phyloP scores from a whole-genome alignment of 2,329 filamentous ascomycete genomes.

The Cercospora sesami region DNA sequence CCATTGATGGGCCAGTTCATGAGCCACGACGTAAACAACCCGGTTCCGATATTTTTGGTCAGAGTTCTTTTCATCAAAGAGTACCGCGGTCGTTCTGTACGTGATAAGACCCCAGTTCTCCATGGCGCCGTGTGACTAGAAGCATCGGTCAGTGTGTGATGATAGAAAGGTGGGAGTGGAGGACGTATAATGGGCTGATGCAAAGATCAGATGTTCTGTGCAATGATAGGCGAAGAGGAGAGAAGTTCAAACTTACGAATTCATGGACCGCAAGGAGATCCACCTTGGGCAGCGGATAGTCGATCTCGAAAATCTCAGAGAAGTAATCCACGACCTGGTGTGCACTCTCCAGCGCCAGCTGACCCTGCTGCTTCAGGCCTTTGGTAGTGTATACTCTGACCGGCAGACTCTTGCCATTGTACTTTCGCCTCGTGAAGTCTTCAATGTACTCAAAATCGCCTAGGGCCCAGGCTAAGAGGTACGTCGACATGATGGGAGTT shows the following conservation, averaged over 20 bases:
- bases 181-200: slow-evolving; percentile 47
- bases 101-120: slow-evolving; percentile 97
- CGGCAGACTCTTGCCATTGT: slow-evolving; percentile 86
- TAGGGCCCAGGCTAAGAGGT: slow-evolving; percentile 89
- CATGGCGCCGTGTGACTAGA: slow-evolving; percentile 72
- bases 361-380: slow-evolving; percentile 89
- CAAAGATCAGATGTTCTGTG: slow-evolving; percentile 23
- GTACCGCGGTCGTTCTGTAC: slow-evolving; percentile 83
- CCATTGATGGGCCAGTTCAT: slow-evolving; percentile 96
- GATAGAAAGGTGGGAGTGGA: slow-evolving; percentile 5
- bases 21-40: slow-evolving; percentile 95
- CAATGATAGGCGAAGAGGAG: background rate
- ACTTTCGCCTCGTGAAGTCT: slow-evolving; percentile 82
- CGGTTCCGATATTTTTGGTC: slow-evolving; percentile 89
- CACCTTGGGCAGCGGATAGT: slow-evolving; percentile 89
- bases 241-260: slow-evolving; percentile 63
- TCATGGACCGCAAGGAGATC: slow-evolving; percentile 90
- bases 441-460: slow-evolving; percentile 96
- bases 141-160: slow-evolving; percentile 43
- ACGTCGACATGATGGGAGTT: slow-evolving; percentile 85
- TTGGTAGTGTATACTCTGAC: slow-evolving; percentile 94
- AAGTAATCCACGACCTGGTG: slow-evolving; percentile 95
- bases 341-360: slow-evolving; percentile 85
- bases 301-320: slow-evolving; percentile 89
- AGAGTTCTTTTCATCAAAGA: slow-evolving; percentile 92